Base-by-base conservation (phyloP, 306 rosid genomes). In the Trifolium subterraneum region DNA sequence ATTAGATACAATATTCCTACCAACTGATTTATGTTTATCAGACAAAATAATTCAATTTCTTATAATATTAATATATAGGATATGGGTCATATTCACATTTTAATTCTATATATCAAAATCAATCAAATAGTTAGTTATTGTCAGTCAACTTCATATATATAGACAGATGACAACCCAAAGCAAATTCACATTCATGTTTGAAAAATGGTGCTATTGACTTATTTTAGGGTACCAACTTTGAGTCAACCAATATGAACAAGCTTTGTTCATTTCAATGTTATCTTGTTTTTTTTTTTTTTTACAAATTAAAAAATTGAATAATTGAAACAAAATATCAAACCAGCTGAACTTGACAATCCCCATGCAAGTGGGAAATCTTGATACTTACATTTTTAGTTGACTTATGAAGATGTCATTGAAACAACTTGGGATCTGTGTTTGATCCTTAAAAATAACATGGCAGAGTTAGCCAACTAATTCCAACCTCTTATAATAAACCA, bases 371-470 rank as follows among this genome's bases (percentile, higher is more conserved):
- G 80, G 76, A 81, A 83, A 83, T 82, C 86, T 75, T 75, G 83
- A 72, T 60, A 9, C 31, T 20, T 42, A 65, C 54, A 65, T 41
- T 18, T 62, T 56, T 27, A 68, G 86, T 91, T 89, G 95, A 86
- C 91, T 86, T 74, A 59, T 9, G 41, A 76, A 73, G 68, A 78
- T 51, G 72, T 71, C 76, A 68, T 41, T 76, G 60, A 75, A 81
- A 81, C 80, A 70, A 77, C 81, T 87, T 78, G 96, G 96, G 92
- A 90, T 90, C 90, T 73, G 80, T 84, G 71, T 25, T 62, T 65
- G 72, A 71, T 79, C 66, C 62, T 2, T 2, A 55, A 68, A 72
- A 58, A 51, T 78, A 73, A 69, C 83, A 69, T 73, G 80, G 76
- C 52, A 51, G 61, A 35, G 75, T 31, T 41, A 64, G 72, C 73